A percentile compares a stretch with the other conserved stretches of the same genome.
These are phyloP conservation scores for Russula brevipes DNA, from an alignment of 768 basidiomycete genomes.

Conservation along the genomic window DNA sequence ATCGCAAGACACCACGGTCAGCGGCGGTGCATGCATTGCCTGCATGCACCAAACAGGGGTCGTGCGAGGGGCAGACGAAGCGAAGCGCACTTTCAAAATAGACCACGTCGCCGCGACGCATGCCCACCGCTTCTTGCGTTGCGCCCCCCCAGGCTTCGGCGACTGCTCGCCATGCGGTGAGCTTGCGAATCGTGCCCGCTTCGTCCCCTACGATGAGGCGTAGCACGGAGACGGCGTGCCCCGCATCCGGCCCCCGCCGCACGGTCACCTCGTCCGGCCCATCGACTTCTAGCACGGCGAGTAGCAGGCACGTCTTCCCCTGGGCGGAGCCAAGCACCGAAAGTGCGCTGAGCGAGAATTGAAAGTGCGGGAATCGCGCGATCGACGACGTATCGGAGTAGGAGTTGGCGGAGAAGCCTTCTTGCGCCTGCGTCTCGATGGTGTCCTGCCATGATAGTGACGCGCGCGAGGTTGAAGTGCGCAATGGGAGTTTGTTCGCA, in stretches of 20 bases:
- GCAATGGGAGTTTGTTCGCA: conserved; percentile 9
- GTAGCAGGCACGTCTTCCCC: conserved; percentile 51
- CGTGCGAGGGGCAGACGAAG: background rate
- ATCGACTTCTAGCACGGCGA: conserved; percentile 70
- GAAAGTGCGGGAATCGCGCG: conserved; percentile 65
- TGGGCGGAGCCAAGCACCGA: conserved; percentile 39
- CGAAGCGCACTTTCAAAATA: conserved; percentile 56
- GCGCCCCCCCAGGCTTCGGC: conserved; percentile 68
- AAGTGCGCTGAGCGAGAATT: conserved; percentile 61
- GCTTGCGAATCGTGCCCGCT: conserved; percentile 57
- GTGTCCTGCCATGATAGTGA: background rate
- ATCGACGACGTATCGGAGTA: conserved; percentile 70
- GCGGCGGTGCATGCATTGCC: too few relatives aligned
- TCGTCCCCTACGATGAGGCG: conserved; percentile 74
- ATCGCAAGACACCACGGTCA: background rate
- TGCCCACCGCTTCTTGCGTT: conserved; percentile 36
- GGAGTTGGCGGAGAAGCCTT: conserved; percentile 37
- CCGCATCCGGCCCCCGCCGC: conserved; percentile 66
- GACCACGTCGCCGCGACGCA: conserved; percentile 69
- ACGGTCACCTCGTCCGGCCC: conserved; percentile 64
- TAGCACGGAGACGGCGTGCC: conserved; percentile 60
- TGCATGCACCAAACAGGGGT: too few relatives aligned
- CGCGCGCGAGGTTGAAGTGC: conserved; percentile 12
- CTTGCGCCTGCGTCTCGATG: conserved; percentile 27
- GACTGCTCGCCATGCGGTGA: conserved; percentile 74